Base-by-base conservation (phyloP, 305 asterid species). In the Fraxinus angustifolia region DNA sequence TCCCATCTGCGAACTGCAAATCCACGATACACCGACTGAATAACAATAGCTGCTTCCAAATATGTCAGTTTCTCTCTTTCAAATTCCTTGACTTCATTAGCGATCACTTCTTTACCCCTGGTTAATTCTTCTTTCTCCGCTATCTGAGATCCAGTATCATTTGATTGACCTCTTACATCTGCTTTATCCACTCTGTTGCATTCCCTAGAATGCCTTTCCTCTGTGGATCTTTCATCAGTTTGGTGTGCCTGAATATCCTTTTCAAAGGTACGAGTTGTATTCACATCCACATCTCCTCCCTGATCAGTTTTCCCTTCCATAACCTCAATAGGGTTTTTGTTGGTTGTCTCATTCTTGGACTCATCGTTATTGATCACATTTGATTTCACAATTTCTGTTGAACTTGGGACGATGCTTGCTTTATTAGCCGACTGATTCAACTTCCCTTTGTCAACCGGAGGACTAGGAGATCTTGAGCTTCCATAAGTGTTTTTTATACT, bases 11-110 rank as follows among this genome's bases (percentile, higher is more conserved):
- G 88, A 33, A 85, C 77, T 26, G 86, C 92, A 86, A 83, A 91
- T 70, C 93, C 93, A 19, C 94, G 97, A 79, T 86, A 94, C 30
- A 88, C 91, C 10, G 97, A 85, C 81, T 94, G 97, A 67, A 94
- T 90, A 48, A 86, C 42, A 38, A 83, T 83, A 74, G 94, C 96
- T 30, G 97, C 97, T 82, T 91, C 92, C 82, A 77, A 87, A 73
- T 87, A 89, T 0, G 93, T 89, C 75, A 87, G 38, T 34, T 83
- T 40, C 14, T 31, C 42, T 73, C 81, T 83, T 16, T n/a, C 19
- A 0, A 50, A 40, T 21, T 36, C 82, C 74, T 86, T 82, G 14
- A 26, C 83, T 45, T 72, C 80, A 70, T 72, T 75, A 45, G 48
- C 73, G 17, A 30, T 7, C 16, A 4, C 65, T 33, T 84, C 89